These are phyloP conservation scores for Fusarium pilosicola DNA, from an alignment of 2,329 filamentous ascomycete species.

Conservation along the genomic window DNA sequence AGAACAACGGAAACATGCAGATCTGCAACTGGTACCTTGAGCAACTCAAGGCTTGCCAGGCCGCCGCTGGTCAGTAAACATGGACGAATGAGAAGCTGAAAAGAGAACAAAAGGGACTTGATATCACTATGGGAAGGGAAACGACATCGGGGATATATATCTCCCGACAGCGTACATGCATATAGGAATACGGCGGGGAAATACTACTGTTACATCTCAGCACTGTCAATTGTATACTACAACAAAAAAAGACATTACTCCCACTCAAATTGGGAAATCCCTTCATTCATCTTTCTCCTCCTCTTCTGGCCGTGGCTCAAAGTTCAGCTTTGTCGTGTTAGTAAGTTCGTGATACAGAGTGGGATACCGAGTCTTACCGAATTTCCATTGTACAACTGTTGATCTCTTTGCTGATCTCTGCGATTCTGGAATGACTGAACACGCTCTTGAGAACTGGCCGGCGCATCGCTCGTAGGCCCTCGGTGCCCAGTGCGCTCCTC, in stretches of 20 bases:
- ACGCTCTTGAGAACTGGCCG: conserved; percentile 37
- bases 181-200: conserved; percentile 28
- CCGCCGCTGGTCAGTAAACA: conserved; percentile 75
- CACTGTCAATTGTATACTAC: conserved; percentile 46
- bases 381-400: conserved; percentile 91
- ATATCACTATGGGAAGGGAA: conserved; percentile 9
- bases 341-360: conserved; percentile 11
- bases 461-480: conserved; percentile 6
- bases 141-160: conserved; percentile 31
- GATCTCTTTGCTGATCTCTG: conserved; percentile 63
- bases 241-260: conserved; percentile 39
- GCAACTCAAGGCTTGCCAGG: conserved; percentile 91
- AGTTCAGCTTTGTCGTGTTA: conserved; percentile 66
- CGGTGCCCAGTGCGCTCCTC: conserved; percentile 15
- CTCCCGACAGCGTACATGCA: conserved; percentile 37
- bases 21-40: conserved; percentile 99
- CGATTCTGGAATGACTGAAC: conserved; percentile 55
- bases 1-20: conserved; percentile 91
- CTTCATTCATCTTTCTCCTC: conserved; percentile 54
- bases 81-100: not conserved
- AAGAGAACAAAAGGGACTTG: conserved; percentile 12
- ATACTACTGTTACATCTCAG: conserved; percentile 39
- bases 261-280: conserved; percentile 37
- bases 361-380: conserved; percentile 66
- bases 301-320: conserved; percentile 72